Conservation (phyloP, 345 rosid species). For the Populus alba region DNA sequence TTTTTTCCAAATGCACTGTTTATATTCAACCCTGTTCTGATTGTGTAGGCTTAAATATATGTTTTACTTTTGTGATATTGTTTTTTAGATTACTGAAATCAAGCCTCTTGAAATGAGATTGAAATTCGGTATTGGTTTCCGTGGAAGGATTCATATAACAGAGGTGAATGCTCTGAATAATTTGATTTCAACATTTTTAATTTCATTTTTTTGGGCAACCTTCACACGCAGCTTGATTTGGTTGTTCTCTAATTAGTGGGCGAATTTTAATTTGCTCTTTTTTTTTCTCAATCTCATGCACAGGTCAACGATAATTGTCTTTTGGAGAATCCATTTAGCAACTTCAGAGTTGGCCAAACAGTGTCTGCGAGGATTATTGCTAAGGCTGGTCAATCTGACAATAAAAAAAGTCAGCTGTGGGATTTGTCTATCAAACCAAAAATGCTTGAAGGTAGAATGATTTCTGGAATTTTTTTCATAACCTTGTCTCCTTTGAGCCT, state of each 20-base stretch:
- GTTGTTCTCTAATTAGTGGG: conserved; percentile 3
- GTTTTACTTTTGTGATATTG: conserved; percentile 10
- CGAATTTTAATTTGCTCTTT: conserved; percentile 10
- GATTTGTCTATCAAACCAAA: conserved; percentile 79
- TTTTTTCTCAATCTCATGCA: conserved; percentile 8
- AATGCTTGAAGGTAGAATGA: conserved; percentile 52
- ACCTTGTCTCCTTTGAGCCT: not conserved
- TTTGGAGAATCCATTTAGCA: conserved; percentile 57
- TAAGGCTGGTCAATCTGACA: conserved; percentile 47
- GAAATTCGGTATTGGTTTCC: conserved; percentile 76
- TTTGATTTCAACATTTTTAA: conserved; percentile 12
- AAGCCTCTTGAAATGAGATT: conserved; percentile 77
- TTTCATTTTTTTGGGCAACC: conserved; percentile 8
- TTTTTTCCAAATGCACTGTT: not conserved
- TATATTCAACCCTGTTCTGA: not conserved
- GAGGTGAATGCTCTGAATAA: conserved; percentile 53
- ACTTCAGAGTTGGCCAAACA: conserved; percentile 83
- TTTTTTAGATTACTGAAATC: conserved; percentile 75
- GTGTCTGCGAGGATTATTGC: conserved; percentile 70
- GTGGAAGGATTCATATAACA: conserved; percentile 81
- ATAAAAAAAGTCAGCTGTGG: conserved; percentile 56
- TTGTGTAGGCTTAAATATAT: not conserved
- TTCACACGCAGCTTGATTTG: not conserved
- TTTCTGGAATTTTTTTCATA: conserved; percentile 4
- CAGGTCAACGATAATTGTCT: conserved; percentile 57